A percentile compares a stretch with the other conserved stretches of the same genome.
Evolutionary conservation across 2,329 filamentous ascomycete species (phyloP).

Genomic region (Aspergillus awamori): DNA sequence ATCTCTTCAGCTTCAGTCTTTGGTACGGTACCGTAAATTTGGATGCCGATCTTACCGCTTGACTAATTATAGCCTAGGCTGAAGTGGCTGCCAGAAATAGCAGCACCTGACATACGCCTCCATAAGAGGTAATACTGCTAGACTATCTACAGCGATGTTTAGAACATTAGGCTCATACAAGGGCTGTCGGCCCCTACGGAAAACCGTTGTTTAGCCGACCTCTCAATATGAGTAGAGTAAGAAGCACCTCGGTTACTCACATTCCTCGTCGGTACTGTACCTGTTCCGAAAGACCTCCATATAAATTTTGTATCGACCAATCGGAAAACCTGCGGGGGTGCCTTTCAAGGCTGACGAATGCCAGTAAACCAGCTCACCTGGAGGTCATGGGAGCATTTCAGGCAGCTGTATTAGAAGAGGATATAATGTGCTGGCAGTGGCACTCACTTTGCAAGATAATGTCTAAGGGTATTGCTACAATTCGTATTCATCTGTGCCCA

Average conservation of each 20-base stretch:
- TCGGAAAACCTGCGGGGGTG: neutral
- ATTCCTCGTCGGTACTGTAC: neutral
- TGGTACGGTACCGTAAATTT: neutral
- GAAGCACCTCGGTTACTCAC: neutral
- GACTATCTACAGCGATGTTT: neutral
- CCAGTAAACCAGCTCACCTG: neutral
- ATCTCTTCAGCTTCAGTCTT: neutral
- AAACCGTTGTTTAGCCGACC: neutral
- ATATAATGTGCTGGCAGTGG: neutral
- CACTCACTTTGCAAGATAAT: too few relatives aligned
- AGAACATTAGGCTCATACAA: too few relatives aligned
- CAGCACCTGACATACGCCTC: neutral
- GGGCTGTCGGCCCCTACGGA: neutral
- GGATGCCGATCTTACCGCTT: neutral
- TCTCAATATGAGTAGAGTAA: neutral
- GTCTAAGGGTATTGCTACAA: too few relatives aligned
- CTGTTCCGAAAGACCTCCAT: neutral
- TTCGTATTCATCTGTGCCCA: too few relatives aligned
- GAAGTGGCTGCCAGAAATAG: neutral
- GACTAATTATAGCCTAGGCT: neutral
- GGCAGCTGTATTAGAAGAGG: neutral
- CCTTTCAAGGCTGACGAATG: neutral
- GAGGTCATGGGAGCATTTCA: neutral
- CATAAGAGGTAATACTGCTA: neutral
- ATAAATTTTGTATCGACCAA: neutral